Evolutionary conservation across 1,284 basidiomycete species (phyloP).

Genomic region (Pseudozyma sp.): DNA sequence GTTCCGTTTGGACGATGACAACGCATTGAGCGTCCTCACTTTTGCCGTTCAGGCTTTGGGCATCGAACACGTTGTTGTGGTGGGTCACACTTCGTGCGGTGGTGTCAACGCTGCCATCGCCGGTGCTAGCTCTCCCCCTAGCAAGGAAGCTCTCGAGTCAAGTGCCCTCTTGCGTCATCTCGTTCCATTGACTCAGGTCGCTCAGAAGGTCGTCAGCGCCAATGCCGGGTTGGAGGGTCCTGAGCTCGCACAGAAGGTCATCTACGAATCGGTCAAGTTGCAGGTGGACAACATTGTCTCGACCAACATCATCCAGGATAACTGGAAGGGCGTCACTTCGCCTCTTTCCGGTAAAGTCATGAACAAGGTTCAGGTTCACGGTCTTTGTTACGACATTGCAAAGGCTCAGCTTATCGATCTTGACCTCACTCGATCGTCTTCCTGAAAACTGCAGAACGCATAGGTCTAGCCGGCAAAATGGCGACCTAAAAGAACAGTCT

Average conservation of each 20-base stretch:
- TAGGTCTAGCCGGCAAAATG: too few relatives aligned
- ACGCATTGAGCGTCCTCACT: constrained; percentile 80
- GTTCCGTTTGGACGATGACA: constrained; percentile 82
- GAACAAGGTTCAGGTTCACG: constrained; percentile 61
- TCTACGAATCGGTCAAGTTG: constrained; percentile 74
- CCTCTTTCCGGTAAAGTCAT: constrained; percentile 62
- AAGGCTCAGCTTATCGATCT: constrained; percentile 54
- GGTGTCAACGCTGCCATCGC: constrained; percentile 69
- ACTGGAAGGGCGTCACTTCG: constrained; percentile 78
- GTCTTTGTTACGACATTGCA: constrained; percentile 60
- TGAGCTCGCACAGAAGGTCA: constrained; percentile 44
- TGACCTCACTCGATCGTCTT: constrained; percentile 28
- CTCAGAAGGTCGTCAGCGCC: constrained; percentile 43
- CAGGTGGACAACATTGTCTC: constrained; percentile 81
- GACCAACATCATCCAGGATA: constrained; percentile 76
- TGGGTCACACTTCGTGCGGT: constrained; percentile 70
- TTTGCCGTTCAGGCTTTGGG: constrained; percentile 84
- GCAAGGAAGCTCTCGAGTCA: constrained; percentile 33
- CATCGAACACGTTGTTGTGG: constrained; percentile 83
- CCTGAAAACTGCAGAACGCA: not conserved
- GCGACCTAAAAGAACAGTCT: constrained; percentile 1
- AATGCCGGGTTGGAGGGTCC: constrained; percentile 30
- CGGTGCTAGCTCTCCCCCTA: constrained; percentile 35
- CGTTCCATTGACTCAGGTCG: constrained; percentile 59
- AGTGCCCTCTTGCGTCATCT: constrained; percentile 61